Evolutionary conservation across 345 rosid species (phyloP).

Genomic region (Citropsis articulata): DNA sequence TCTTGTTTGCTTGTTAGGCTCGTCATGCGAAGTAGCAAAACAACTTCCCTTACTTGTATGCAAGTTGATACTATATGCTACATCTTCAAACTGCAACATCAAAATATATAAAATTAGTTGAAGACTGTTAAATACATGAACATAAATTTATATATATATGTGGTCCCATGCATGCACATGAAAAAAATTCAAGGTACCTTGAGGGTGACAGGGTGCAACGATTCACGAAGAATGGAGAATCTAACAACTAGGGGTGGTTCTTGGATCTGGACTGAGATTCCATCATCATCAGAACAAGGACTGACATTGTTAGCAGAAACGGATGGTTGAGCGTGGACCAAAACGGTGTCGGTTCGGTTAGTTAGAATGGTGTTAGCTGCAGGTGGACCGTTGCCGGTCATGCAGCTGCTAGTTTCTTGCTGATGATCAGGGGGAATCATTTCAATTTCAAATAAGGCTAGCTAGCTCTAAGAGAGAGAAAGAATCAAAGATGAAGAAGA

Average conservation of each 20-base stretch:
- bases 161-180: background rate
- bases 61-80: constrained; percentile 47
- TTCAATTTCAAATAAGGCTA: background rate
- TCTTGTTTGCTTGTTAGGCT: constrained; percentile 55
- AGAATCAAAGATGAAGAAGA: background rate
- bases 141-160: background rate
- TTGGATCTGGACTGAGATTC: constrained; percentile 9
- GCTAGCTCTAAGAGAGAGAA: background rate
- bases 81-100: constrained; percentile 69
- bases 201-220: constrained; percentile 62
- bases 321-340: constrained; percentile 51
- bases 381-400: constrained; percentile 14
- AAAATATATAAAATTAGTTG: background rate
- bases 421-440: constrained; percentile 72
- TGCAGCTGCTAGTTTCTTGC: constrained; percentile 31
- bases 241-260: constrained; percentile 30
- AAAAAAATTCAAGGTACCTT: constrained; percentile 35
- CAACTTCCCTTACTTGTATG: constrained; percentile 26
- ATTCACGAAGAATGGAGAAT: constrained; percentile 49
- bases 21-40: constrained; percentile 33
- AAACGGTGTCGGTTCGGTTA: constrained; percentile 35
- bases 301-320: constrained; percentile 34
- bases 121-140: background rate
- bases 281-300: constrained; percentile 34
- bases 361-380: constrained; percentile 18